Evolutionary conservation across 2,329 filamentous ascomycete species (phyloP).

Genomic region (Dactylellina sp.): DNA sequence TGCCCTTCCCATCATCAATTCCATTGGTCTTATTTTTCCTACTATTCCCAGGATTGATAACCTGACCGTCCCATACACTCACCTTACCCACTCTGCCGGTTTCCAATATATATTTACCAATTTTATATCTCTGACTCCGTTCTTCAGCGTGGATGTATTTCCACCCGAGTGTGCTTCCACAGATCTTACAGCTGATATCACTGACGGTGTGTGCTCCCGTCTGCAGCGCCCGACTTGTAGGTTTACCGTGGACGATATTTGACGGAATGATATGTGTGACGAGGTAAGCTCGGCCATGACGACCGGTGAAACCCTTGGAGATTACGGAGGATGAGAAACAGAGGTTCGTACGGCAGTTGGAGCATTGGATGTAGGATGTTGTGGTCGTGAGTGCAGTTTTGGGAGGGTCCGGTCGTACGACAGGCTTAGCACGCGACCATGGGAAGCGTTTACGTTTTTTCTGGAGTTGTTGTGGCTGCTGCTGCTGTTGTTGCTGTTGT

Average conservation of each 20-base stretch:
- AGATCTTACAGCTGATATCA: conserved; percentile 72
- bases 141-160: conserved; percentile 76
- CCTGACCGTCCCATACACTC: conserved; percentile 68
- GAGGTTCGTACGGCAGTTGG: conserved; percentile 71
- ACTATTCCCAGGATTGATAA: conserved; percentile 11
- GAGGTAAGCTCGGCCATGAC: conserved; percentile 74
- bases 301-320: conserved; percentile 74
- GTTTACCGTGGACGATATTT: conserved; percentile 70
- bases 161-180: conserved; percentile 73
- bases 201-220: conserved; percentile 75
- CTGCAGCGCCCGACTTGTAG: conserved; percentile 71
- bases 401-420: neutral
- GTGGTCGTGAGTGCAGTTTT: conserved; percentile 25
- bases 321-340: conserved; percentile 73
- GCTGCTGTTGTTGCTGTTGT: conserved; percentile 10
- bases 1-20: conserved; percentile 4
- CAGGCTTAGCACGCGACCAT: conserved; percentile 15
- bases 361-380: conserved; percentile 67
- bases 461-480: neutral
- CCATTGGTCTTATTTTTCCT: neutral
- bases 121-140: conserved; percentile 73
- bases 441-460: conserved; percentile 30
- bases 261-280: conserved; percentile 65
- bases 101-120: conserved; percentile 77
- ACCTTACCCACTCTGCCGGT: conserved; percentile 70